phyloP scores from a whole-genome alignment of 352 stramenopile genomes.

The Phytophthora boehmeriae region DNA sequence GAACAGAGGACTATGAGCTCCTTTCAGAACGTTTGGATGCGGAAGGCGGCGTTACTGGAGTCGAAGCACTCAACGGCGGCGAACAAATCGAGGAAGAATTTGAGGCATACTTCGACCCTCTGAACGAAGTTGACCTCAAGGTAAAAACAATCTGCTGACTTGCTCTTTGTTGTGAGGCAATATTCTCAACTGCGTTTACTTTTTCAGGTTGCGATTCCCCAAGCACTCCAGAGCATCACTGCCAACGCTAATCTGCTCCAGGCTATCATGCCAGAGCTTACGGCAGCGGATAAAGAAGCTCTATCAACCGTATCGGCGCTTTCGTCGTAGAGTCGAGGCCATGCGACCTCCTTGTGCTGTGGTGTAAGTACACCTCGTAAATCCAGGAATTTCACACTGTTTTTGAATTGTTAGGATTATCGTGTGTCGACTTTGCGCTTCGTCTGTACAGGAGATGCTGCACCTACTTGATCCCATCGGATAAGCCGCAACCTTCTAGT shows the following conservation, averaged over 20 bases:
- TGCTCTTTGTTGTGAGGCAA: neutral
- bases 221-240: slow-evolving; percentile 60
- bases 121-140: slow-evolving; percentile 84
- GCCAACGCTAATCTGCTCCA: slow-evolving; percentile 56
- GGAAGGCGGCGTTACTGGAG: slow-evolving; percentile 27
- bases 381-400: slow-evolving; percentile 22
- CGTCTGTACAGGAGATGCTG: slow-evolving; percentile 33
- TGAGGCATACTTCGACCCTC: slow-evolving; percentile 79
- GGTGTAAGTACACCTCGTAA: slow-evolving; percentile 10
- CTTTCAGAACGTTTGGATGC: slow-evolving; percentile 70
- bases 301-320: slow-evolving; percentile 53
- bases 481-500: slow-evolving; percentile 67
- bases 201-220: slow-evolving; percentile 58
- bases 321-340: slow-evolving; percentile 39
- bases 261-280: slow-evolving; percentile 73
- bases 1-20: slow-evolving; percentile 67
- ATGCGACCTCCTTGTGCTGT: slow-evolving; percentile 7
- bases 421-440: slow-evolving; percentile 15
- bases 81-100: slow-evolving; percentile 78
- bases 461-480: slow-evolving; percentile 61
- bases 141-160: slow-evolving; percentile 31
- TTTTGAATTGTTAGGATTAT: slow-evolving; percentile 26
- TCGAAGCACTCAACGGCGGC: slow-evolving; percentile 45
- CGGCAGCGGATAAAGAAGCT: slow-evolving; percentile 66
- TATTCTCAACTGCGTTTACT: neutral